Evolutionary conservation across 768 basidiomycete genomes (phyloP).

Genomic region (Calocera viscosa): DNA sequence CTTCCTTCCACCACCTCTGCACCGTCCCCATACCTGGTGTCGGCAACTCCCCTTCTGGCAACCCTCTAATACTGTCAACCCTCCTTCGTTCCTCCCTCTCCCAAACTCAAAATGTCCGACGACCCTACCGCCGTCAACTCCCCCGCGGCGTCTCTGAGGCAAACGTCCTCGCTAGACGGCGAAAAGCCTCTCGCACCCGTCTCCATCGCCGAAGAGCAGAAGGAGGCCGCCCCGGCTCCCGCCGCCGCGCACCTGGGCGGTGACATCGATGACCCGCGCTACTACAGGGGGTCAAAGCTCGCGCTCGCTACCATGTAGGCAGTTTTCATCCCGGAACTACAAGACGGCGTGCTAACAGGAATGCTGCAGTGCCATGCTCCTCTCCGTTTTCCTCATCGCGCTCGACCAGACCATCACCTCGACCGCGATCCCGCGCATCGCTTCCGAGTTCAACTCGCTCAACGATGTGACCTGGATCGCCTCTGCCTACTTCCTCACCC

Average conservation of each 20-base stretch:
- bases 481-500: constrained; percentile 20
- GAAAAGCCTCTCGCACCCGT: neutral
- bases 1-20: too few relatives aligned
- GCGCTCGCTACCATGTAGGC: constrained; percentile 14
- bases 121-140: neutral
- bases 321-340: too few relatives aligned
- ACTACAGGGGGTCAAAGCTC: constrained; percentile 15
- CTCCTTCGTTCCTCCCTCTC: neutral
- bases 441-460: constrained; percentile 25
- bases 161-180: neutral
- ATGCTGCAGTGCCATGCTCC: constrained; percentile 11
- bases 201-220: too few relatives aligned
- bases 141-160: neutral
- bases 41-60: neutral
- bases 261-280: neutral
- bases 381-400: constrained; percentile 23
- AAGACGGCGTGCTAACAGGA: neutral
- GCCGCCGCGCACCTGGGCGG: neutral
- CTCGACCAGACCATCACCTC: constrained; percentile 33
- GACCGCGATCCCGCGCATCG: constrained; percentile 25
- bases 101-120: neutral
- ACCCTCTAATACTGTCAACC: neutral
- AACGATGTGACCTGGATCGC: constrained; percentile 24
- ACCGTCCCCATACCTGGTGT: too few relatives aligned
- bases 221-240: neutral